Base-by-base conservation (phyloP, 345 rosid genomes). In the Murraya paniculata region DNA sequence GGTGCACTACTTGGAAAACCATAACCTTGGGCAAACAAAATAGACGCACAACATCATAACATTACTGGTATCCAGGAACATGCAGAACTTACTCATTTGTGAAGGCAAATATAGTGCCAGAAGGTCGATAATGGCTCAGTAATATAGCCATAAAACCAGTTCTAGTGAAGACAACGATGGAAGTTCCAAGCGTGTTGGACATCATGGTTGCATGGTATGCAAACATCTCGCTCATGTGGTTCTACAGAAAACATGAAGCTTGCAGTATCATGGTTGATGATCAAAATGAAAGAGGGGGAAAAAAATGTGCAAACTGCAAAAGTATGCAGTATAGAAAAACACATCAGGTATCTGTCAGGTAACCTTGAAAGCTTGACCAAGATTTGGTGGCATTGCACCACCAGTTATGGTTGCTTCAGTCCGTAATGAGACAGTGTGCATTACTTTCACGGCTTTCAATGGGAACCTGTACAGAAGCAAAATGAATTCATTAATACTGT, bases 151-250 rank as follows among this genome's bases (percentile, higher is more conserved):
- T 96, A 86, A 91, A 96, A 77, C 99, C 99, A 61, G 95, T 91
- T 86, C 92, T 92, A 30, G 99, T 96, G 89, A 96, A 96, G 84
- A 96, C 99, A 78, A 96, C 97, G 50, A 92, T 91, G 65, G 98
- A 94, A 75, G 94, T 95, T 81, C 92, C 98, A 73, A 96, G 99
- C 4, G 98, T 96, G 90, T 96, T 96, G 39, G 99, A 94, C 98
- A 94, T 96, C 95, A 94, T 94, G 77, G 99, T 94, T 68, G 99
- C 99, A 80, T 96, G 99, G 86, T 94, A 94, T 56, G 98, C 99
- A 90, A 96, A 96, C 98, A 96, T 96, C 90, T 94, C 99, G 13
- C 99, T 94, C 94, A 87, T 92, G 83, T 92, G 99, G 81, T 95
- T 94, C 98, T 94, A 82, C 83, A 87, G 33, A 78, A 74, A 85